phyloP scores from a whole-genome alignment of 1,284 basidiomycete genomes.

The Heterobasidion occidentale region DNA sequence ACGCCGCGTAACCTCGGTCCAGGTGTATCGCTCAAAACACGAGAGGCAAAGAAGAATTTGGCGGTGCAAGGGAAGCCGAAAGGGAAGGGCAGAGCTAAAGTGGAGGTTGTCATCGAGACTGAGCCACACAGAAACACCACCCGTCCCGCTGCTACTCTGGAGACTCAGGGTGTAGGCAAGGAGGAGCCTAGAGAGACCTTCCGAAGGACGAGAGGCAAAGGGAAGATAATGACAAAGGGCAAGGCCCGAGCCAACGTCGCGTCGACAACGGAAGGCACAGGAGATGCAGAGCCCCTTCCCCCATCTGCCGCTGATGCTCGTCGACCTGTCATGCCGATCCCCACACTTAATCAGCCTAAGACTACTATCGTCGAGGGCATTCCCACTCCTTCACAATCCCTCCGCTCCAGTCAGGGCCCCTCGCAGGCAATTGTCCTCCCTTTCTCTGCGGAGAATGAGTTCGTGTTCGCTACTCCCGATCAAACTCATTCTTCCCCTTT shows the following conservation, averaged over 20 bases:
- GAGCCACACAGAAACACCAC: neutral
- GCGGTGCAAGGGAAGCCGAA: conserved; percentile 3
- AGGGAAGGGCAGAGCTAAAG: conserved; percentile 1
- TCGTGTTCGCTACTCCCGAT: neutral
- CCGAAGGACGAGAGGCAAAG: neutral
- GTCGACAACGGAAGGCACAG: neutral
- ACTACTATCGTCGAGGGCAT: neutral
- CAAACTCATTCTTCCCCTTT: conserved; percentile 6
- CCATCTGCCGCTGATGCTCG: neutral
- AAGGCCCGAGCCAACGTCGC: neutral
- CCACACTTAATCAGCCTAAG: neutral
- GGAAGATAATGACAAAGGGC: neutral
- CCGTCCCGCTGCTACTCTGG: neutral
- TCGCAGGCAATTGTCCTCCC: neutral
- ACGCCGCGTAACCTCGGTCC: conserved; percentile 5
- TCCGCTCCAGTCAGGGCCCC: neutral
- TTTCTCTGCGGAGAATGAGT: neutral
- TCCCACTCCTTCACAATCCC: neutral
- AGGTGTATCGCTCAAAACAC: neutral
- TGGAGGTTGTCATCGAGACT: neutral
- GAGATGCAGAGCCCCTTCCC: neutral
- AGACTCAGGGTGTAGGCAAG: neutral
- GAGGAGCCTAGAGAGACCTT: neutral
- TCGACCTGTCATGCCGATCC: neutral
- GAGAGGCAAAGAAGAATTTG: neutral